These are phyloP conservation scores for Fusarium nodosum DNA, from an alignment of 2,329 filamentous ascomycete species.

Conservation along the genomic window DNA sequence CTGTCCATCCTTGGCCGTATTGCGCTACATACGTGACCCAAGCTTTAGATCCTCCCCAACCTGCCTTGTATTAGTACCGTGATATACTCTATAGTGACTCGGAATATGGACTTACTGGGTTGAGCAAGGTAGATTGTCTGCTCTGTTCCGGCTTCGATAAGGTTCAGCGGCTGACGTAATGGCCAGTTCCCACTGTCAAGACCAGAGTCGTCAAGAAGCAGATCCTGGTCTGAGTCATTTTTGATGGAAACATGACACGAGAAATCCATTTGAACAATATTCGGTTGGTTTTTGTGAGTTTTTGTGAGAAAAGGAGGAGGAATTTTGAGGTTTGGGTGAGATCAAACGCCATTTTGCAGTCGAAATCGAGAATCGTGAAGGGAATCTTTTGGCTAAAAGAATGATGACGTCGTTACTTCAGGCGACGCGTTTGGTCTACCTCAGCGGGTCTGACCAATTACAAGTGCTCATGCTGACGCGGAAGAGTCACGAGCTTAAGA, in stretches of 20 bases:
- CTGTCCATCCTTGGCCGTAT: constrained; percentile 24
- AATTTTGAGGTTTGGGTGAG: neutral
- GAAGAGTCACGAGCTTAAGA: neutral
- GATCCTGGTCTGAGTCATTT: constrained; percentile 27
- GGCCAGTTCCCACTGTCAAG: constrained; percentile 29
- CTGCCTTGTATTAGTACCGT: constrained; percentile 1
- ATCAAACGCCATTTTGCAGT: neutral
- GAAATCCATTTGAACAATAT: constrained; percentile 12
- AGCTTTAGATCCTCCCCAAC: constrained; percentile 29
- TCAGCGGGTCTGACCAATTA: constrained; percentile 1
- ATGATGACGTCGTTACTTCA: constrained; percentile 23
- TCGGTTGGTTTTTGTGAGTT: rapidly evolving
- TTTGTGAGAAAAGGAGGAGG: neutral
- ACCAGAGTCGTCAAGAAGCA: constrained; percentile 33
- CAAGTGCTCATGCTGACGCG: rapidly evolving
- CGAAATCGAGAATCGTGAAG: constrained; percentile 15
- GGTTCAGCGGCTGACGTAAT: constrained; percentile 33
- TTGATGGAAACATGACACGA: constrained; percentile 28
- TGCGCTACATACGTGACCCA: constrained; percentile 30
- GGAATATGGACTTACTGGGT: constrained; percentile 10
- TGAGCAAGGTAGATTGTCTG: constrained; percentile 30
- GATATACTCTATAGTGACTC: neutral
- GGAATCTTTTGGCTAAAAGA: neutral
- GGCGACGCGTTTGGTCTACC: constrained; percentile 6
- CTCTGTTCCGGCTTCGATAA: constrained; percentile 27